Evolutionary conservation across 805 yeast species (phyloP).

Genomic region (Naumovozyma baii): DNA sequence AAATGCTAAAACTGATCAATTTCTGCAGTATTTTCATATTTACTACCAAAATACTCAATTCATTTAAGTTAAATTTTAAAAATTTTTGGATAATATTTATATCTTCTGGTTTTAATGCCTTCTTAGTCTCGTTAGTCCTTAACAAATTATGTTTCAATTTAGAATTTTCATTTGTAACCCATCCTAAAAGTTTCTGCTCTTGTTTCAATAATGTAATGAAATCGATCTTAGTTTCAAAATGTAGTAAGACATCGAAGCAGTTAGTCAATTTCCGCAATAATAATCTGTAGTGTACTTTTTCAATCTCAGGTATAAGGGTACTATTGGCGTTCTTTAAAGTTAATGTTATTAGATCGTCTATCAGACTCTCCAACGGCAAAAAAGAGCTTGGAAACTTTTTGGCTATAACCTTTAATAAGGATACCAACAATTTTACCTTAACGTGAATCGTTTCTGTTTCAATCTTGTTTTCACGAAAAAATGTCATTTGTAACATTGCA

Average conservation of each 20-base stretch:
- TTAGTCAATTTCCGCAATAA: slow-evolving; percentile 6
- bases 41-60: slow-evolving; percentile 9
- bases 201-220: slow-evolving; percentile 3
- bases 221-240: slow-evolving; percentile 5
- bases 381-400: slow-evolving; percentile 15
- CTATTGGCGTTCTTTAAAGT: neutral
- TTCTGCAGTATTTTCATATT: slow-evolving; percentile 12
- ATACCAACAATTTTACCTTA: slow-evolving; percentile 10
- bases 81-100: slow-evolving; percentile 20
- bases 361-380: slow-evolving; percentile 15
- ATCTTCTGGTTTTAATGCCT: slow-evolving; percentile 22
- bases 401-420: slow-evolving; percentile 9
- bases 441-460: slow-evolving; percentile 8
- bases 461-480: slow-evolving; percentile 1
- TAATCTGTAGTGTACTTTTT: slow-evolving; percentile 1
- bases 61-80: slow-evolving; percentile 18
- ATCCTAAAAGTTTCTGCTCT: slow-evolving; percentile 9
- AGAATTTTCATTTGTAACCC: slow-evolving; percentile 11
- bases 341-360: slow-evolving; percentile 4
- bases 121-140: slow-evolving; percentile 1
- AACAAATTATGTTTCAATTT: neutral
- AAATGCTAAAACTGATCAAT: slow-evolving; percentile 12
- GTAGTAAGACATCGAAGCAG: slow-evolving; percentile 9
- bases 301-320: neutral
- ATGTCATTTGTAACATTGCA: slow-evolving; percentile 4